Evolutionary conservation across 257 asterid genomes (phyloP).

Genomic region (Striga asiatica): DNA sequence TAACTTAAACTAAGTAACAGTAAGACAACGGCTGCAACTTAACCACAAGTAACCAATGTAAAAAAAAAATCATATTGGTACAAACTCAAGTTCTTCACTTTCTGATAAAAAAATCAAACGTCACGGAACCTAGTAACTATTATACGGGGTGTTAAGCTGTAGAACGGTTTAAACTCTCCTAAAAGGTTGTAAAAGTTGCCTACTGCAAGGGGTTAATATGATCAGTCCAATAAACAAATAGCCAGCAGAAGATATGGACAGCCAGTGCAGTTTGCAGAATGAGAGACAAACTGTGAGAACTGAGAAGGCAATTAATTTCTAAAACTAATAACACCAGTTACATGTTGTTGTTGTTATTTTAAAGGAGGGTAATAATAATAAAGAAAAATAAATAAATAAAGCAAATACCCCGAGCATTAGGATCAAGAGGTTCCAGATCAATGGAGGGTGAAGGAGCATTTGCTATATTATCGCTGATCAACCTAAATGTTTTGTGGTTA

Average conservation of each 20-base stretch:
- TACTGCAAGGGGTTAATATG: neutral
- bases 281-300: too few species aligned
- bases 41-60: constrained; percentile 8
- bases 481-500: constrained; percentile 72
- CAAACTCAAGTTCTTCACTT: neutral
- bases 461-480: constrained; percentile 68
- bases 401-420: constrained; percentile 57
- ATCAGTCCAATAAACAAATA: too few species aligned
- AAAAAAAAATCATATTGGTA: constrained; percentile 7
- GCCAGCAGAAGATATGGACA: too few species aligned
- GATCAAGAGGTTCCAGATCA: constrained; percentile 65
- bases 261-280: too few species aligned
- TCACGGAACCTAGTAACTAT: too few species aligned
- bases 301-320: too few species aligned
- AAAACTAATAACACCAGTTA: neutral
- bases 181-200: constrained; percentile 1
- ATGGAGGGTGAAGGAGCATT: constrained; percentile 39
- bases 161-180: neutral
- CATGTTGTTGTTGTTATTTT: too few species aligned
- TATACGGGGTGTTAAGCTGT: too few species aligned
- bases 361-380: too few species aligned
- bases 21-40: constrained; percentile 11
- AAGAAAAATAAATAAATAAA: too few species aligned
- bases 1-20: constrained; percentile 11
- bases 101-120: neutral